Evolutionary conservation across 2,329 filamentous ascomycete species (phyloP).

Genomic region (Colletotrichum sp.): DNA sequence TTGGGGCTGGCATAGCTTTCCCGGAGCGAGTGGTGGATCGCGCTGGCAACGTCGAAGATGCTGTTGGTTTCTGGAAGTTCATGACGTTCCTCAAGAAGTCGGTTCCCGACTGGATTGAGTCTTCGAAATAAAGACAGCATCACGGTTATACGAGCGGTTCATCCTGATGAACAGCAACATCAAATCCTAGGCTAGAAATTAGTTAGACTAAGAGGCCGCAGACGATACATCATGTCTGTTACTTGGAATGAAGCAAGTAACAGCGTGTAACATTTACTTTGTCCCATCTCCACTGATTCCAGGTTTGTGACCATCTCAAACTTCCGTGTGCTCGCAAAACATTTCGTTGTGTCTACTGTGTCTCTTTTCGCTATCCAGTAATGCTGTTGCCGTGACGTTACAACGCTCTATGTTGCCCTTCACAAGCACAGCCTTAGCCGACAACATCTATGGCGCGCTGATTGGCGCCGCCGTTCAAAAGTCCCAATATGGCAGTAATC

Average conservation of each 20-base stretch:
- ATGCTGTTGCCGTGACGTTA: not conserved
- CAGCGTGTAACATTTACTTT: not conserved
- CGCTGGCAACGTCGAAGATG: not conserved
- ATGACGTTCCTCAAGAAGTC: not conserved
- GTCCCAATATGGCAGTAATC: not conserved
- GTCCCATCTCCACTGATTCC: not conserved
- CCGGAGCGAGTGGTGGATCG: not conserved
- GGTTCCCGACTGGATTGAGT: not conserved
- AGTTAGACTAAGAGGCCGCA: not conserved
- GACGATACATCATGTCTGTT: not conserved
- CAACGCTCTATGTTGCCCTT: not conserved
- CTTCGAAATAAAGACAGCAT: not conserved
- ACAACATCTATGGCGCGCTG: not conserved
- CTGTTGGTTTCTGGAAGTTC: not conserved
- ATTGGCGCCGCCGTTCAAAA: not conserved
- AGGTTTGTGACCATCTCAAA: not conserved
- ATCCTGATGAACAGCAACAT: not conserved
- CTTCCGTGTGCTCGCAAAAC: not conserved
- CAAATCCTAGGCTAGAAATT: not conserved
- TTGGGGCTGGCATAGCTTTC: not conserved
- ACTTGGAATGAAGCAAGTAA: not conserved
- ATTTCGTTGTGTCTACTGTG: not conserved
- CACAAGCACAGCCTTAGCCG: not conserved
- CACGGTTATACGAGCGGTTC: not conserved
- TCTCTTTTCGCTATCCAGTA: not conserved